These are phyloP conservation scores for Bondarzewia mesenterica DNA, from an alignment of 1,284 basidiomycete species.

Conservation along the genomic window DNA sequence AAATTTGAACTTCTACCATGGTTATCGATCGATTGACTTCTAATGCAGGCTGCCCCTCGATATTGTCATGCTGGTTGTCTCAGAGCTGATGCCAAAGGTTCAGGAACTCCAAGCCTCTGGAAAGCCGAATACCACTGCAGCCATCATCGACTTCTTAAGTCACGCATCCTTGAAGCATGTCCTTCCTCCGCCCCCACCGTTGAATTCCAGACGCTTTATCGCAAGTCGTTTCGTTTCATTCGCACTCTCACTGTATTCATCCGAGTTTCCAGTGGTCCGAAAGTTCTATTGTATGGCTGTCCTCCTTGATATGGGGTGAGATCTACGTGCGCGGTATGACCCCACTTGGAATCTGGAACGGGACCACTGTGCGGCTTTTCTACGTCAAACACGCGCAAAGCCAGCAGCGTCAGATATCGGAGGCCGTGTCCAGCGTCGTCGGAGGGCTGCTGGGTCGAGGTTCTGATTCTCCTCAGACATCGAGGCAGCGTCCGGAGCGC, in stretches of 20 bases:
- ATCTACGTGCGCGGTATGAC: constrained; percentile 85
- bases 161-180: constrained; percentile 57
- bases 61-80: constrained; percentile 73
- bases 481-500: constrained; percentile 7
- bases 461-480: constrained; percentile 21
- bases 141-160: constrained; percentile 64
- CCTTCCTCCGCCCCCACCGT: constrained; percentile 60
- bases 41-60: constrained; percentile 71
- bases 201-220: constrained; percentile 66
- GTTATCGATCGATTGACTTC: constrained; percentile 5
- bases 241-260: constrained; percentile 8
- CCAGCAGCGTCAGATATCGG: constrained; percentile 63
- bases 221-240: constrained; percentile 31
- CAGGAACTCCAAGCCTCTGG: constrained; percentile 64
- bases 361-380: constrained; percentile 81
- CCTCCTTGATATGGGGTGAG: constrained; percentile 88
- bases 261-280: constrained; percentile 67
- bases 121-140: constrained; percentile 53
- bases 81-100: constrained; percentile 82
- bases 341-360: constrained; percentile 80
- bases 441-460: constrained; percentile 45
- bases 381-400: constrained; percentile 77
- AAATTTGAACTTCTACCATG: constrained; percentile 4
- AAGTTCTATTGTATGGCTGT: constrained; percentile 83
- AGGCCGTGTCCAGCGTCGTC: constrained; percentile 69